A percentile compares a stretch with the other conserved stretches of the same genome.
phyloP scores from a whole-genome alignment of 1,284 basidiomycete genomes.

The Tremellales sp. region DNA sequence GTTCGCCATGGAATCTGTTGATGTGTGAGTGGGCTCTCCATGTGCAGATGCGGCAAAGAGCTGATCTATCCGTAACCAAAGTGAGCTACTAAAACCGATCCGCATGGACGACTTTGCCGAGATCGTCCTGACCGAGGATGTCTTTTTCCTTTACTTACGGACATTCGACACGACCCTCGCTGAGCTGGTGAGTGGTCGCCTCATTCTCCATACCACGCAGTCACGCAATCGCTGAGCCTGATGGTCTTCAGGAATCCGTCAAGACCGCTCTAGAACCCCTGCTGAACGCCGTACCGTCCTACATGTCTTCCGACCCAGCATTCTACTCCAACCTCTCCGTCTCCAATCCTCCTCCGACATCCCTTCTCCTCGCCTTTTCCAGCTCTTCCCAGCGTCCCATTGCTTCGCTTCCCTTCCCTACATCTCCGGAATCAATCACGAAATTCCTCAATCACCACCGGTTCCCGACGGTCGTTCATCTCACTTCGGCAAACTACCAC shows the following conservation, averaged over 20 bases:
- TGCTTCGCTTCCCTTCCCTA: slow-evolving; percentile 37
- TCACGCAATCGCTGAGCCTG: neutral
- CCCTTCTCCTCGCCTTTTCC: slow-evolving; percentile 71
- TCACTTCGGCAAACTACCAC: slow-evolving; percentile 70
- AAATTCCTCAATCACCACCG: slow-evolving; percentile 64
- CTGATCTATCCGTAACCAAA: slow-evolving; percentile 4
- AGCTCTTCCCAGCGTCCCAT: slow-evolving; percentile 51
- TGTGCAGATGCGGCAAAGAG: neutral
- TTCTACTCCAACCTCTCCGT: slow-evolving; percentile 55
- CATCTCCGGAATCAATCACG: slow-evolving; percentile 25
- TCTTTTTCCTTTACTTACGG: slow-evolving; percentile 72
- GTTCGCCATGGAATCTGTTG: slow-evolving; percentile 67
- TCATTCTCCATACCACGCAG: no score
- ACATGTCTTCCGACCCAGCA: slow-evolving; percentile 51
- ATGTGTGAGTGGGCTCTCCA: slow-evolving; percentile 53
- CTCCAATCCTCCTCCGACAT: slow-evolving; percentile 52
- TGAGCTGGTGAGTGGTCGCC: slow-evolving; percentile 41
- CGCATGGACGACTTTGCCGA: slow-evolving; percentile 54
- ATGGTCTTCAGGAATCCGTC: slow-evolving; percentile 50
- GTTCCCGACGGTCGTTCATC: slow-evolving; percentile 65
- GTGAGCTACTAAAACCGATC: slow-evolving; percentile 49
- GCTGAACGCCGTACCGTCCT: slow-evolving; percentile 66
- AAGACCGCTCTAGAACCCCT: slow-evolving; percentile 57
- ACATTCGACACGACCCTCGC: slow-evolving; percentile 46
- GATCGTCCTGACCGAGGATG: slow-evolving; percentile 57